Conservation (phyloP, 352 stramenopile species). For the Pythium sp. region DNA sequence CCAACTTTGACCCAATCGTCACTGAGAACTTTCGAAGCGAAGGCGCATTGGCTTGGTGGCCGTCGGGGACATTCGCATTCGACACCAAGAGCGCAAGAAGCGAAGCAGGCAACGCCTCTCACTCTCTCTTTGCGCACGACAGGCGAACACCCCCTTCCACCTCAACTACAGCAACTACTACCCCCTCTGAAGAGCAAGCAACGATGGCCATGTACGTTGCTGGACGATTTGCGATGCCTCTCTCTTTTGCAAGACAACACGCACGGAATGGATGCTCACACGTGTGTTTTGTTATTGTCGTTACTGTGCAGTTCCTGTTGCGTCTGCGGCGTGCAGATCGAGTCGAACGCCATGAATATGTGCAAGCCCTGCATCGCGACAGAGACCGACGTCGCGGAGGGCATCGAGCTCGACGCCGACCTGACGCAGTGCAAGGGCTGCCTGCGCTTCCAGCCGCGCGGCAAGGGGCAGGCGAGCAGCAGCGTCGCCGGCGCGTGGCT, state of each 20-base stretch:
- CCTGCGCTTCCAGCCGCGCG: conserved; percentile 57
- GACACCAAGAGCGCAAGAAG: too few species aligned
- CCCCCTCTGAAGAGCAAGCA: not conserved
- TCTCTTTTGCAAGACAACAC: not conserved
- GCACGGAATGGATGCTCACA: not conserved
- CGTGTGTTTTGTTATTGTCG: not conserved
- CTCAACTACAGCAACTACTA: not conserved
- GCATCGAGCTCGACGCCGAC: conserved; percentile 34
- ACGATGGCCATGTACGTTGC: conserved; percentile 24
- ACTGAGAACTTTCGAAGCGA: too few species aligned
- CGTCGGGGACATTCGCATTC: too few species aligned
- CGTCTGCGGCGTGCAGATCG: conserved; percentile 63
- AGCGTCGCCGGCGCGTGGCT: conserved; percentile 52
- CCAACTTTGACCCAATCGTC: too few species aligned
- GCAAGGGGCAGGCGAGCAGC: conserved; percentile 28
- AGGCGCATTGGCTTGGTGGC: too few species aligned
- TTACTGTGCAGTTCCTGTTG: conserved; percentile 36
- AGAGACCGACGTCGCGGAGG: conserved; percentile 74
- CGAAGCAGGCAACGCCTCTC: too few species aligned
- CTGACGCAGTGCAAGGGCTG: conserved; percentile 59
- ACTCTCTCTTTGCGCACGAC: too few species aligned
- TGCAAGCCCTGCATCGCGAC: conserved; percentile 60
- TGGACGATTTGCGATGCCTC: not conserved
- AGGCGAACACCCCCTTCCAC: not conserved
- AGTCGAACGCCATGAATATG: conserved; percentile 81